Percentiles rank a stretch among this genome's conserved stretches.
These are phyloP conservation scores for Lenwebbia sp. DNA, from an alignment of 345 rosid genomes.

Conservation along the genomic window DNA sequence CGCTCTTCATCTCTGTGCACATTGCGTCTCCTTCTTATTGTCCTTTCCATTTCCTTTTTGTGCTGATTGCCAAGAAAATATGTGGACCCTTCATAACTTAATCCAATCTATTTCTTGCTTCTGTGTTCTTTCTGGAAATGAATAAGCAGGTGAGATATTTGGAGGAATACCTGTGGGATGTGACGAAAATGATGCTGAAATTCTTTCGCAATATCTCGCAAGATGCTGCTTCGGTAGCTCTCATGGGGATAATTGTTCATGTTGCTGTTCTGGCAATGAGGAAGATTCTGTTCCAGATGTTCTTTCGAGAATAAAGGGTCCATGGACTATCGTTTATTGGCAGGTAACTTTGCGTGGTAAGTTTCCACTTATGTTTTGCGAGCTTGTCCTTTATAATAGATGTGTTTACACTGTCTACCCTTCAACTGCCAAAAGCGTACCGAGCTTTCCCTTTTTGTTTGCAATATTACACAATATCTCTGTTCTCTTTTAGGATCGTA, in stretches of 20 bases:
- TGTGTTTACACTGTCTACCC: neutral
- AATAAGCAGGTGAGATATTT: conserved; percentile 58
- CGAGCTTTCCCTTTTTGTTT: neutral
- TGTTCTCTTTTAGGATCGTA: neutral
- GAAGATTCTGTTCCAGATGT: conserved; percentile 35
- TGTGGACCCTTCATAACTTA: neutral
- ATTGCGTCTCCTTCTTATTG: neutral
- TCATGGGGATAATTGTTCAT: conserved; percentile 2
- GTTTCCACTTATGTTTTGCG: conserved; percentile 3
- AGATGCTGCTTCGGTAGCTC: conserved; percentile 25
- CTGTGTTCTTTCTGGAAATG: neutral
- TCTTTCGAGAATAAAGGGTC: conserved; percentile 74
- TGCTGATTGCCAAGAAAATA: neutral
- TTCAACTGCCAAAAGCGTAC: neutral
- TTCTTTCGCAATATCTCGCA: conserved; percentile 43
- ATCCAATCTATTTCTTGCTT: neutral
- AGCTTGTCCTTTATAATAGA: neutral
- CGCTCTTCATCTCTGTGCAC: neutral
- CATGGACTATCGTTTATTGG: conserved; percentile 84
- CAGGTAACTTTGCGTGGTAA: conserved; percentile 50
- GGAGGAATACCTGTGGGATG: conserved; percentile 51
- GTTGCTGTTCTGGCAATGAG: conserved; percentile 10
- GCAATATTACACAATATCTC: neutral
- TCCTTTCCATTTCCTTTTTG: neutral
- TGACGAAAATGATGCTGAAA: conserved; percentile 53